Conservation (phyloP, 768 basidiomycete species). For the Trametes gibbosa region DNA sequence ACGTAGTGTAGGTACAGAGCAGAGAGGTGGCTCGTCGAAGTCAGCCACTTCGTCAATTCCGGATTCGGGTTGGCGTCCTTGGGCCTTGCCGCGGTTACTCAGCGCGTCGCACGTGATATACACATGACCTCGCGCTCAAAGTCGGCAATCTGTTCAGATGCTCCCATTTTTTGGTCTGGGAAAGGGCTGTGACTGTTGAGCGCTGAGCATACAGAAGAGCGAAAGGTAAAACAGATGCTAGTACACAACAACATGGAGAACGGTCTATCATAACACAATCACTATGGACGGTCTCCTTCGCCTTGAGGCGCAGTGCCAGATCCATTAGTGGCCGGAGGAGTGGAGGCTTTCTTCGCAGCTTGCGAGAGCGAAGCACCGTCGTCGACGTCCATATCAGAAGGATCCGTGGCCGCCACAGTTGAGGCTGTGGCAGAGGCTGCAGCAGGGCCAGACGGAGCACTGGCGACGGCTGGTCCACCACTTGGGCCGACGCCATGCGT, state of each 20-base stretch:
- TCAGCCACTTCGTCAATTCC: background rate
- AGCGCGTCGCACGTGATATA: background rate
- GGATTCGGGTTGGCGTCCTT: background rate
- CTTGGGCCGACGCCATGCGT: constrained; percentile 78
- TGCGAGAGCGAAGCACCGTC: constrained; percentile 21
- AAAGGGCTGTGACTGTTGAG: background rate
- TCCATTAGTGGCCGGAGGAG: background rate
- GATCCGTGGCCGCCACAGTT: constrained; percentile 12
- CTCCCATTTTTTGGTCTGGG: too few species aligned
- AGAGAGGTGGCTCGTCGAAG: background rate
- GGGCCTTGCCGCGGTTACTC: too few species aligned
- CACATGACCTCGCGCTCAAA: background rate
- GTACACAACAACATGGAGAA: background rate
- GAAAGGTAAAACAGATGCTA: background rate
- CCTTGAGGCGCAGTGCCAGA: background rate
- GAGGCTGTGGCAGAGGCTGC: background rate
- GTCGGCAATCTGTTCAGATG: too few species aligned
- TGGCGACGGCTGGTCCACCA: constrained; percentile 46
- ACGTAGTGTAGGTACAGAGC: too few species aligned
- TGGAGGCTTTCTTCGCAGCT: constrained; percentile 6
- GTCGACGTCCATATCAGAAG: constrained; percentile 35
- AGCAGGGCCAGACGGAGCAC: constrained; percentile 18
- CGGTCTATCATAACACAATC: too few species aligned
- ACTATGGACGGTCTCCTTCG: background rate
- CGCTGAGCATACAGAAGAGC: too few species aligned